phyloP scores from a whole-genome alignment of 768 basidiomycete genomes.

The Leccinum olivaceopallidum region DNA sequence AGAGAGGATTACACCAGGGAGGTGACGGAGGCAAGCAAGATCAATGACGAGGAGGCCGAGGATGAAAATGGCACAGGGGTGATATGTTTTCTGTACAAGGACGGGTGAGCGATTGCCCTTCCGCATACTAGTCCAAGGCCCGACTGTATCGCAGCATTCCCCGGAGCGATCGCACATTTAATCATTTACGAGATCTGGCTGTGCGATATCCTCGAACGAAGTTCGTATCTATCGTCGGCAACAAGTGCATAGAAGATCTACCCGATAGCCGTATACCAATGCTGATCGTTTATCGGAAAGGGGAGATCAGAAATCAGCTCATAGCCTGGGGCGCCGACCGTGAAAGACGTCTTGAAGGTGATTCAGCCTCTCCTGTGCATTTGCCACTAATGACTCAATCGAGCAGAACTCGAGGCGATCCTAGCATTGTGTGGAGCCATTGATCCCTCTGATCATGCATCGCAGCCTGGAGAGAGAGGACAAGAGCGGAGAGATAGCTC shows the following conservation, averaged over 20 bases:
- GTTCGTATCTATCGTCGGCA: conserved; percentile 92
- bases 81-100: conserved; percentile 93
- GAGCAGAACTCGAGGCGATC: conserved; percentile 68
- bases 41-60: conserved; percentile 63
- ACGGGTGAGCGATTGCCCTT: conserved; percentile 60
- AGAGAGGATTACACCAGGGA: conserved; percentile 94
- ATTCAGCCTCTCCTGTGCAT: conserved; percentile 10
- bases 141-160: conserved; percentile 56
- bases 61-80: conserved; percentile 84
- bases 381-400: conserved; percentile 1
- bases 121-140: not conserved
- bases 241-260: conserved; percentile 95
- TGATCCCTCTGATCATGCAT: conserved; percentile 52
- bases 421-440: conserved; percentile 66
- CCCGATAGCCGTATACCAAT: conserved; percentile 91
- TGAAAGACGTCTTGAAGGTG: conserved; percentile 79
- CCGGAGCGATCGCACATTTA: conserved; percentile 72
- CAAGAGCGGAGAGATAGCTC: conserved; percentile 41
- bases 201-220: conserved; percentile 87
- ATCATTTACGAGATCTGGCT: conserved; percentile 72
- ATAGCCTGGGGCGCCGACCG: conserved; percentile 81
- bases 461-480: conserved; percentile 22
- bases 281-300: conserved; percentile 88
- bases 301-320: conserved; percentile 87
- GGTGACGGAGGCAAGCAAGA: conserved; percentile 88